phyloP scores from a whole-genome alignment of 192 early-diverging fungal species.

The Chytriomyces hyalinus region DNA sequence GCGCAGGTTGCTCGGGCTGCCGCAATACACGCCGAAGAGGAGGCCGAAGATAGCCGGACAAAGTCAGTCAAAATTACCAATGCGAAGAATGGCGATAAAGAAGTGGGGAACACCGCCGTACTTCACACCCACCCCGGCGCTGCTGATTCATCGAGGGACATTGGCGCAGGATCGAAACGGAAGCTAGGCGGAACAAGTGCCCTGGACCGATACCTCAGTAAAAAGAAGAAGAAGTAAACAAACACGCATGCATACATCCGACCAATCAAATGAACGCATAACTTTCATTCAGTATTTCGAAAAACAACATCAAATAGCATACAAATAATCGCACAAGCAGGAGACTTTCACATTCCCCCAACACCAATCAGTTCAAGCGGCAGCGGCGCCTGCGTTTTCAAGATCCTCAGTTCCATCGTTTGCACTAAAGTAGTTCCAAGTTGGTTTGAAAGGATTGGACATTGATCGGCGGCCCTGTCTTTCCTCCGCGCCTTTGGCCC shows the following conservation, averaged over 20 bases:
- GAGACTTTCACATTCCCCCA: too few species aligned
- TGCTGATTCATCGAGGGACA: not conserved
- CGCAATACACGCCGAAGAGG: not conserved
- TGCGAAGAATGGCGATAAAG: too few species aligned
- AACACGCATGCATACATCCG: not conserved
- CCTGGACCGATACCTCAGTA: conserved; percentile 11
- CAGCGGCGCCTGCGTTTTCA: too few species aligned
- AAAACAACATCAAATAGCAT: too few species aligned
- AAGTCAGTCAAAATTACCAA: not conserved
- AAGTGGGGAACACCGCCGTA: not conserved
- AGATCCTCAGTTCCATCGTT: too few species aligned
- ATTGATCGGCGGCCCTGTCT: too few species aligned
- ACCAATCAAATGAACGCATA: not conserved
- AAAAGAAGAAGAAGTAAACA: conserved; percentile 10
- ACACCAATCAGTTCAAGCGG: too few species aligned
- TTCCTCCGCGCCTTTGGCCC: too few species aligned
- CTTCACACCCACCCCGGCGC: not conserved
- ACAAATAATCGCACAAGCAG: too few species aligned
- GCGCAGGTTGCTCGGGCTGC: not conserved
- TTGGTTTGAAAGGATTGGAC: too few species aligned
- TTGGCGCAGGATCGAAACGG: not conserved
- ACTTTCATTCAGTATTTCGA: too few species aligned
- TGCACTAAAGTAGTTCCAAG: too few species aligned
- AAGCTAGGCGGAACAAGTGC: conserved; percentile 7
- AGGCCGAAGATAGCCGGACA: conserved; percentile 18